phyloP scores from a whole-genome alignment of 2,329 filamentous ascomycete genomes.

The Fusarium coffeatum region DNA sequence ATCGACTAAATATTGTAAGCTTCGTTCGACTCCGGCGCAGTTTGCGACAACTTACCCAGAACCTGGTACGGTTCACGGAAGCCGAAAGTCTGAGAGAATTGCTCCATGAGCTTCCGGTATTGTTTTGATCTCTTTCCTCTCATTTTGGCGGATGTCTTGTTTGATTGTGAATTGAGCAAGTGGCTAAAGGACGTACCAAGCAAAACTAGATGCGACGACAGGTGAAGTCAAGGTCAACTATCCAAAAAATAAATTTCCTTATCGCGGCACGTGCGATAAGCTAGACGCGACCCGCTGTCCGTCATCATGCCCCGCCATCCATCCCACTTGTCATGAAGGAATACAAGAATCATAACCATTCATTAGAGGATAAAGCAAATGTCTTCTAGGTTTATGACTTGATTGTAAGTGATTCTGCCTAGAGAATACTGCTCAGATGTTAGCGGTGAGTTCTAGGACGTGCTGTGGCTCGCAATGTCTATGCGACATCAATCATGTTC shows the following conservation, averaged over 20 bases:
- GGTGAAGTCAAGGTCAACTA: constrained; percentile 8
- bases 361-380: background rate
- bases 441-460: background rate
- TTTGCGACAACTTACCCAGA: constrained; percentile 63
- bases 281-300: constrained; percentile 1
- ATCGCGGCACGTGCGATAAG: constrained; percentile 55
- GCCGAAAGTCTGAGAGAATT: constrained; percentile 86
- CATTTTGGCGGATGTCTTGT: constrained; percentile 49
- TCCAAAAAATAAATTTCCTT: constrained; percentile 55
- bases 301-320: constrained; percentile 28
- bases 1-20: constrained; percentile 68
- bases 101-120: constrained; percentile 87
- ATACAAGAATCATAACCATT: background rate
- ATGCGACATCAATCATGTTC: background rate
- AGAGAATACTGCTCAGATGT: background rate
- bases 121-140: constrained; percentile 66
- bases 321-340: constrained; percentile 3
- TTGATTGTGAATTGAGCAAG: background rate
- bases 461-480: background rate
- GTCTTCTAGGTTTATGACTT: background rate
- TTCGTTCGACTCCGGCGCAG: constrained; percentile 6
- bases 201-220: constrained; percentile 15
- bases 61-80: constrained; percentile 97
- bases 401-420: background rate
- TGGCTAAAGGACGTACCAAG: constrained; percentile 3